Conservation (phyloP, 2,329 filamentous ascomycete genomes). For the Aaosphaeria pasadenensis region DNA sequence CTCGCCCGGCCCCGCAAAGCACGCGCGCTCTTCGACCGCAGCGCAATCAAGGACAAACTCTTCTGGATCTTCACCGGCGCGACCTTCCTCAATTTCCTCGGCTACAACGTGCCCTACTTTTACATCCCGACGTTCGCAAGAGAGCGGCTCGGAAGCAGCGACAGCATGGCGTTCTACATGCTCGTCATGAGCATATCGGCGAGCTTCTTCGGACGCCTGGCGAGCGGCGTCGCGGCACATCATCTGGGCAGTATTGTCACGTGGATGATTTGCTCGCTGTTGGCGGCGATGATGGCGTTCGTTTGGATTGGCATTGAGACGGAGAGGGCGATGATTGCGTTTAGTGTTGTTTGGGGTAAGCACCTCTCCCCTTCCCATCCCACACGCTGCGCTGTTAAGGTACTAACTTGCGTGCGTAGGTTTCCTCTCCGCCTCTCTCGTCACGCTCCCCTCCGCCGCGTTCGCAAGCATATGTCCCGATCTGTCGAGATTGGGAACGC, state of each 20-base stretch:
- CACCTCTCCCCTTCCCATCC: background rate
- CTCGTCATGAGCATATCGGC: conserved; percentile 30
- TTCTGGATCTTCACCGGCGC: conserved; percentile 35
- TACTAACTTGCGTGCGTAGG: conserved; percentile 11
- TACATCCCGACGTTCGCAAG: conserved; percentile 35
- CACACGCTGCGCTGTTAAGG: background rate
- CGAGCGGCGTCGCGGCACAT: conserved; percentile 28
- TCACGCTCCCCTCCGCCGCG: conserved; percentile 34
- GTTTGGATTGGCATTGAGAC: conserved; percentile 31
- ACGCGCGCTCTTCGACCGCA: conserved; percentile 30
- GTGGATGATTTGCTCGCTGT: conserved; percentile 29
- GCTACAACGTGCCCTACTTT: conserved; percentile 38
- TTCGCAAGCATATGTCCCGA: conserved; percentile 38
- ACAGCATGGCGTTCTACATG: conserved; percentile 29
- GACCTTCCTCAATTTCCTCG: conserved; percentile 34
- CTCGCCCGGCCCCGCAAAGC: conserved; percentile 27
- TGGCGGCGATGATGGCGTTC: conserved; percentile 25
- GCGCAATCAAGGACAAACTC: conserved; percentile 29
- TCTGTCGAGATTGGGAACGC: conserved; percentile 31
- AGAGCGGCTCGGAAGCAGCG: conserved; percentile 24
- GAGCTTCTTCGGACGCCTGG: conserved; percentile 34
- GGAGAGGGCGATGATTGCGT: conserved; percentile 27
- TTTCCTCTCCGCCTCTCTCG: conserved; percentile 36
- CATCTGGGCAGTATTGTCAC: conserved; percentile 30
- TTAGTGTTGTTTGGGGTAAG: conserved; percentile 36